A percentile compares a stretch with the other conserved stretches of the same genome.
These are phyloP conservation scores for Cryptococcus floricola DNA, from an alignment of 1,284 basidiomycete genomes.

Conservation along the genomic window DNA sequence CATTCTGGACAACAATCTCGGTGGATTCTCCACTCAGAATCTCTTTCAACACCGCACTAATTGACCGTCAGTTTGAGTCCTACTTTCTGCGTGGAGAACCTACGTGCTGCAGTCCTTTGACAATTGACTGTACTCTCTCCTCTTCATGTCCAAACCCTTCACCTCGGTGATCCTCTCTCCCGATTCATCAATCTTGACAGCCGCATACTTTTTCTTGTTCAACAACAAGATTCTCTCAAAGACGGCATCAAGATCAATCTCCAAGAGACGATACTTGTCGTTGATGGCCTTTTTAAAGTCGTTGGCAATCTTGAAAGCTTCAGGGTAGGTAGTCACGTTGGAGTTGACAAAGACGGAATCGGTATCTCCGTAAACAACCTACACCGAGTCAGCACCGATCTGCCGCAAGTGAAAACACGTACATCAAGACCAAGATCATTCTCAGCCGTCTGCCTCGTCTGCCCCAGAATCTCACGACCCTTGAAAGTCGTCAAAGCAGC, in stretches of 20 bases:
- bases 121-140: constrained; percentile 87
- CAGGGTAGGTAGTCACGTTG: constrained; percentile 78
- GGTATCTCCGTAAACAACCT: constrained; percentile 99
- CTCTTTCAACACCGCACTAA: constrained; percentile 79
- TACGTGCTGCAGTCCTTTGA: constrained; percentile 91
- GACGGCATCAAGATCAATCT: constrained; percentile 93
- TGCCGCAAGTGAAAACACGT: constrained; percentile 33
- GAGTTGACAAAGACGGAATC: constrained; percentile 99
- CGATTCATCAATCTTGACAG: constrained; percentile 83
- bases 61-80: background rate
- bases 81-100: constrained; percentile 40
- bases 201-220: constrained; percentile 99
- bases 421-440: constrained; percentile 76
- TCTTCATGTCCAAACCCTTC: constrained; percentile 99
- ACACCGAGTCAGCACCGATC: background rate
- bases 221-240: constrained; percentile 89
- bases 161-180: constrained; percentile 75
- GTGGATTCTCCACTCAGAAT: constrained; percentile 88
- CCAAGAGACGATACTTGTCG: constrained; percentile 87
- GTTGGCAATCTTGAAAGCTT: constrained; percentile 85
- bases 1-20: constrained; percentile 82
- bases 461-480: constrained; percentile 93
- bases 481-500: constrained; percentile 97
- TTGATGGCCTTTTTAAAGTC: constrained; percentile 96
- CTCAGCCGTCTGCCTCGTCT: constrained; percentile 90